Conservation (phyloP, 352 stramenopile genomes). For the Phytophthora ramorum region DNA sequence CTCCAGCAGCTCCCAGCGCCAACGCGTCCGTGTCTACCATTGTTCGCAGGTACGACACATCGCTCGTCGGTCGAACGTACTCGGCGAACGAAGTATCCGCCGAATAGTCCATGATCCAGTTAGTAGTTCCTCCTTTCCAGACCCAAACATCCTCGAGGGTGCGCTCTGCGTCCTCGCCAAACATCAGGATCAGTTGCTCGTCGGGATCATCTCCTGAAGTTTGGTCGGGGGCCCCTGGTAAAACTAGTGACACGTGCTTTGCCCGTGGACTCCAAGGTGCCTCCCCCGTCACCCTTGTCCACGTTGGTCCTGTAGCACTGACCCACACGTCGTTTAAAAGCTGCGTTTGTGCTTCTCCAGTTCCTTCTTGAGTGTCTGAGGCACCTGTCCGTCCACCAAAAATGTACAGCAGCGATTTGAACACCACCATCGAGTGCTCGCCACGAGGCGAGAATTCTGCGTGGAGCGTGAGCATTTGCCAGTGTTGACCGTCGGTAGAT, state of each 20-base stretch:
- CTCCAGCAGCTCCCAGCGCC: constrained; percentile 57
- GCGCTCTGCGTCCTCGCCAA: constrained; percentile 68
- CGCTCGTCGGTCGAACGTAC: constrained; percentile 58
- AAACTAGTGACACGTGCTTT: constrained; percentile 56
- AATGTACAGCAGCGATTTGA: constrained; percentile 62
- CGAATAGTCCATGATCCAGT: constrained; percentile 64
- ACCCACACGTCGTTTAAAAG: constrained; percentile 81
- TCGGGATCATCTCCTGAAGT: constrained; percentile 51
- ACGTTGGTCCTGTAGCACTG: constrained; percentile 56
- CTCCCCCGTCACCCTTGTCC: constrained; percentile 33
- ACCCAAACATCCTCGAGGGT: constrained; percentile 73
- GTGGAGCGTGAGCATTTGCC: constrained; percentile 53
- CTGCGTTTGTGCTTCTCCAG: constrained; percentile 20
- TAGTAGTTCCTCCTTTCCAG: constrained; percentile 42
- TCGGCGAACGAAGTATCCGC: constrained; percentile 31
- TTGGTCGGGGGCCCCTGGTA: constrained; percentile 49
- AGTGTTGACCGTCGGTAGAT: constrained; percentile 64
- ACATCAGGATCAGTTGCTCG: constrained; percentile 66
- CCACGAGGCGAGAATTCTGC: constrained; percentile 58
- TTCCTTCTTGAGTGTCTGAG: constrained; percentile 26
- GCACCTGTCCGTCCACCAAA: constrained; percentile 60
- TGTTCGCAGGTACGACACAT: constrained; percentile 54
- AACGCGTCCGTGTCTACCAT: constrained; percentile 62
- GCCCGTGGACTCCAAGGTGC: constrained; percentile 62
- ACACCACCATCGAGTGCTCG: constrained; percentile 74